Evolutionary conservation across 768 basidiomycete species (phyloP).

Genomic region (Boletus sp.): DNA sequence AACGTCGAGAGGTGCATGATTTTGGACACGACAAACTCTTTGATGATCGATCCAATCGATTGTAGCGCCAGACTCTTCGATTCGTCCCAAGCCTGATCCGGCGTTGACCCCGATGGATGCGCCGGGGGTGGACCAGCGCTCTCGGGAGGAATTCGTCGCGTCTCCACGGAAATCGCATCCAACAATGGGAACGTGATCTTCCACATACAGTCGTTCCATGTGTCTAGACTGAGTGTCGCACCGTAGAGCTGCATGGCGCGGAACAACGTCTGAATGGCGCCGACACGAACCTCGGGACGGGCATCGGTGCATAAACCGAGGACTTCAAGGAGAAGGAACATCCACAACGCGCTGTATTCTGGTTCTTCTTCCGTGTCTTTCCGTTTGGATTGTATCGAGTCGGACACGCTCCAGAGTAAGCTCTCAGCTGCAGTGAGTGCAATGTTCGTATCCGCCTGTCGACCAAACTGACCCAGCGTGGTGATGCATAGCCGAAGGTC

Average conservation of each 20-base stretch:
- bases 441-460: slow-evolving; percentile 94
- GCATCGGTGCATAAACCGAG: slow-evolving; percentile 78
- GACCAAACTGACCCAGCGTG: slow-evolving; percentile 88
- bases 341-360: slow-evolving; percentile 88
- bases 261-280: slow-evolving; percentile 94
- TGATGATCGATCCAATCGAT: slow-evolving; percentile 81
- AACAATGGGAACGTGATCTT: slow-evolving; percentile 86
- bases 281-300: slow-evolving; percentile 86
- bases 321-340: slow-evolving; percentile 83
- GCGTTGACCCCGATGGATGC: slow-evolving; percentile 12
- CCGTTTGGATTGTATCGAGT: slow-evolving; percentile 86
- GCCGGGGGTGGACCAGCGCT: slow-evolving; percentile 6
- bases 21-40: slow-evolving; percentile 72
- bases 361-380: slow-evolving; percentile 60
- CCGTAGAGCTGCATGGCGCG: slow-evolving; percentile 94
- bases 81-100: slow-evolving; percentile 73
- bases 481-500: slow-evolving; percentile 87
- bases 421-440: slow-evolving; percentile 92
- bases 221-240: slow-evolving; percentile 71
- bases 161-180: slow-evolving; percentile 61
- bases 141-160: slow-evolving; percentile 37
- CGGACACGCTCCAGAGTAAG: slow-evolving; percentile 93
- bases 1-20: slow-evolving; percentile 75
- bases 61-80: slow-evolving; percentile 83
- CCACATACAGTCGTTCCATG: slow-evolving; percentile 93